A percentile compares a stretch with the other conserved stretches of the same genome.
Evolutionary conservation across 805 yeast species (phyloP).

Genomic region (Lachancea sp.): DNA sequence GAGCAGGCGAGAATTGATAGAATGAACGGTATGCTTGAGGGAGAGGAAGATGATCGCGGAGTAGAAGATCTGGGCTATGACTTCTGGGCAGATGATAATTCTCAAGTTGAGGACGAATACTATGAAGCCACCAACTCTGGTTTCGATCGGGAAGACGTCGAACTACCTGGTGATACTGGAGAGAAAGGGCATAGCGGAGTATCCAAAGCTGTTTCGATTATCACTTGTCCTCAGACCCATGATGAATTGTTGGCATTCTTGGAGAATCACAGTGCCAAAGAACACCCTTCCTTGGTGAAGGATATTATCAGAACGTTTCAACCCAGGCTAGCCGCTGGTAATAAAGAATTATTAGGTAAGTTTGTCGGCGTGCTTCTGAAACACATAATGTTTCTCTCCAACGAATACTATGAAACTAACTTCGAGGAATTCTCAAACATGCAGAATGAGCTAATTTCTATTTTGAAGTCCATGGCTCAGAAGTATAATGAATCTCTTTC

Average conservation of each 20-base stretch:
- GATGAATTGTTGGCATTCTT: slow-evolving; percentile 38
- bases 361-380: slow-evolving; percentile 60
- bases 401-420: slow-evolving; percentile 31
- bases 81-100: slow-evolving; percentile 58
- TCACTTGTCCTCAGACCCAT: slow-evolving; percentile 45
- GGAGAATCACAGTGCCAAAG: slow-evolving; percentile 32
- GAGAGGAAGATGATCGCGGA: slow-evolving; percentile 40
- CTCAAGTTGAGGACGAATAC: slow-evolving; percentile 32
- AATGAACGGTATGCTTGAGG: slow-evolving; percentile 57
- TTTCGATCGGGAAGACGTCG: slow-evolving; percentile 39
- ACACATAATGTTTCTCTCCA: slow-evolving; percentile 49
- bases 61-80: slow-evolving; percentile 68
- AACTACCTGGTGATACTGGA: slow-evolving; percentile 30
- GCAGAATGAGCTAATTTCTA: slow-evolving; percentile 40
- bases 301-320: slow-evolving; percentile 56
- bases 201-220: slow-evolving; percentile 14
- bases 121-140: slow-evolving; percentile 32
- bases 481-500: slow-evolving; percentile 60
- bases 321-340: slow-evolving; percentile 75
- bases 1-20: slow-evolving; percentile 65
- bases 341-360: slow-evolving; percentile 61
- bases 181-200: slow-evolving; percentile 18
- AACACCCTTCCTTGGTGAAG: slow-evolving; percentile 44
- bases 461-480: slow-evolving; percentile 54
- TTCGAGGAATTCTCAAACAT: slow-evolving; percentile 33